These are phyloP conservation scores for Camptophora hylomeconis DNA, from an alignment of 2,329 filamentous ascomycete species.

Conservation along the genomic window DNA sequence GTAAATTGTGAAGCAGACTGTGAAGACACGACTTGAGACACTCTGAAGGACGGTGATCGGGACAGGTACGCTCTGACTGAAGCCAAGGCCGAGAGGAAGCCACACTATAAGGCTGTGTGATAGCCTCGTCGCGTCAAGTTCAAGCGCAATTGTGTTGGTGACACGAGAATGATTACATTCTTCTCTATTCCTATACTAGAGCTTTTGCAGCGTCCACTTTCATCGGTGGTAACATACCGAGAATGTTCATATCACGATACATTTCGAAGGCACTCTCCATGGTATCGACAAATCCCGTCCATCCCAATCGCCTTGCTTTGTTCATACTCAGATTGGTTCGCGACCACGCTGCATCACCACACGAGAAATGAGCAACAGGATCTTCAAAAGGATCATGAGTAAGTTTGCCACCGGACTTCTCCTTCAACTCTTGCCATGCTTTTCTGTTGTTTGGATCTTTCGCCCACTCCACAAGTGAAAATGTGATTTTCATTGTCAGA, in stretches of 20 bases:
- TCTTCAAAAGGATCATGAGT: conserved; percentile 17
- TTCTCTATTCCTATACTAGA: conserved; percentile 8
- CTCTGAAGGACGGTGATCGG: no score
- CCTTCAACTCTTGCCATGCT: conserved; percentile 34
- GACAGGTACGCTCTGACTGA: no score
- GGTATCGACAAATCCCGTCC: conserved; percentile 19
- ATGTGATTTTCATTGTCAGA: conserved; percentile 25
- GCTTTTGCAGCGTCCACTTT: conserved; percentile 15
- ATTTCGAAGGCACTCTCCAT: conserved; percentile 17
- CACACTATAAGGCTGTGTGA: no score
- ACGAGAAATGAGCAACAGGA: conserved; percentile 14
- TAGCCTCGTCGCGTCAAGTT: no score
- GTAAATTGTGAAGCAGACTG: no score
- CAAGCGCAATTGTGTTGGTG: no score
- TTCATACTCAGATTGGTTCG: conserved; percentile 16
- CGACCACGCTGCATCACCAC: conserved; percentile 14
- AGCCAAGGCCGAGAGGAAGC: no score
- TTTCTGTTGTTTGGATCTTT: conserved; percentile 28
- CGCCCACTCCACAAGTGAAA: conserved; percentile 35
- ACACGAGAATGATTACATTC: no score
- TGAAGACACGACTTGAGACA: no score
- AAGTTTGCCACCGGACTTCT: conserved; percentile 26
- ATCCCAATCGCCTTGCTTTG: conserved; percentile 16
- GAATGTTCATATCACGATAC: conserved; percentile 15
- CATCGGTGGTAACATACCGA: conserved; percentile 18